Evolutionary conservation across 2,329 filamentous ascomycete genomes (phyloP), one percentile per base, ranked within the genome.

Genomic region (Fusarium sp.): DNA sequence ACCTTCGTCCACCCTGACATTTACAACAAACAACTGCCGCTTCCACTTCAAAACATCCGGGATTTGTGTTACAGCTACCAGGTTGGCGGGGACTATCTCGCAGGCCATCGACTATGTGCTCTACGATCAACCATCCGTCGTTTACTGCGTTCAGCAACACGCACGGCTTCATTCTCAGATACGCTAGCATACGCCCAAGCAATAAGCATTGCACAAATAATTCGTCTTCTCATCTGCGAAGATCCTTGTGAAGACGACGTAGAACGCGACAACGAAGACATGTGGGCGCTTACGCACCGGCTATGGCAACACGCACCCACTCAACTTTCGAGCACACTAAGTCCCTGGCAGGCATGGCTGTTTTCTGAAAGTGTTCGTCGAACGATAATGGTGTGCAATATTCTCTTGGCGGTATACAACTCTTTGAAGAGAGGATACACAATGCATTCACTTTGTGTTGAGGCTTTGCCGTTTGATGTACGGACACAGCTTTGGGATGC

Each of bases 311-410:
- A 40, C 8, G 60, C 60, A 0, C 60, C 60, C 0, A 49, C 15
- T 2, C 60, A 63, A 38, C 13, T 63, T 2, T 41, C 60, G 3
- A 49, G 50, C 8, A 45, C 58, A 3, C 12, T 63, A 1, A 63
- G 36, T 26, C 60, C 42, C 0, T 63, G 60, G 60, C 60, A 50
- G 28, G 60, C 60, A 11, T 63, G 60, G 60, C 1, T 63, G 1
- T 63, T 63, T 4, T 63, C 60, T 0, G 60, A 63, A 10, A 63
- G 23, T 20, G 60, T 63, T 0, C 34, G 60, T 12, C 12, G 60
- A 4, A 63, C 60, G 10, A 44, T 63, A 0, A 49, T 63, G 33
- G 37, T 63, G 4, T 63, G 60, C 3, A 63, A 63, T 1, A 63
- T 63, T 0, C 42, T 63, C 2, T 26, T 63, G 0, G 58, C 16